Evolutionary conservation across 2,329 filamentous ascomycete species (phyloP).

Genomic region (Talaromyces sp.): DNA sequence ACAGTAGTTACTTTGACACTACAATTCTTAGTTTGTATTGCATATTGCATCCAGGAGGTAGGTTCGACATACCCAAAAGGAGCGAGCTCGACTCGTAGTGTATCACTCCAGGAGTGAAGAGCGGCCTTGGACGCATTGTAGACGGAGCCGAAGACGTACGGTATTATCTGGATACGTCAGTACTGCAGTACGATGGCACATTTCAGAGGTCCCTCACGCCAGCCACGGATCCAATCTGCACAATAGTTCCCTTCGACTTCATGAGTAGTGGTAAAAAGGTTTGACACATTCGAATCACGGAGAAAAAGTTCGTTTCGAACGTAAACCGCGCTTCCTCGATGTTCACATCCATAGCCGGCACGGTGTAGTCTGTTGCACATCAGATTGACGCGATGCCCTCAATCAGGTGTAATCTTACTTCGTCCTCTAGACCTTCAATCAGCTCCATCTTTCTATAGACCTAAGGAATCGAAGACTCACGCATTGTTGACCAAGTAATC

Average conservation of each 20-base stretch:
- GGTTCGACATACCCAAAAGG: slow-evolving; percentile 41
- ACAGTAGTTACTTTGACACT: slow-evolving; percentile 52
- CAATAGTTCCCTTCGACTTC: slow-evolving; percentile 43
- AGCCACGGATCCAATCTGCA: slow-evolving; percentile 46
- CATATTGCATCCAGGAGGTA: background rate
- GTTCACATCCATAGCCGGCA: slow-evolving; percentile 56
- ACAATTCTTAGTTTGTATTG: background rate
- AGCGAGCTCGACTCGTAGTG: slow-evolving; percentile 55
- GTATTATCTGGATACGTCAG: slow-evolving; percentile 25
- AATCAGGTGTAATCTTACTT: slow-evolving; percentile 14
- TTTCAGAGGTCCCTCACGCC: slow-evolving; percentile 24
- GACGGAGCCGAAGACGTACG: slow-evolving; percentile 44
- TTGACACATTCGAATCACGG: slow-evolving; percentile 57
- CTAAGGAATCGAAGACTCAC: slow-evolving; percentile 24
- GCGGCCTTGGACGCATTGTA: slow-evolving; percentile 62
- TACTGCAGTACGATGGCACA: background rate
- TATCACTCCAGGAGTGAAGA: slow-evolving; percentile 56
- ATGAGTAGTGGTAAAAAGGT: slow-evolving; percentile 55
- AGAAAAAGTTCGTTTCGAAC: slow-evolving; percentile 56
- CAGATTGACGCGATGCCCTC: background rate
- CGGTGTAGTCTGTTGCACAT: slow-evolving; percentile 47
- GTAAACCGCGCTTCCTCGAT: slow-evolving; percentile 45
- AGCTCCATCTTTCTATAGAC: slow-evolving; percentile 7
- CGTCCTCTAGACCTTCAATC: slow-evolving; percentile 18
- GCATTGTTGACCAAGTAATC: slow-evolving; percentile 60